These are phyloP conservation scores for Nelumbo lutea DNA, from an alignment of 164 flowering plant species.

Conservation along the genomic window DNA sequence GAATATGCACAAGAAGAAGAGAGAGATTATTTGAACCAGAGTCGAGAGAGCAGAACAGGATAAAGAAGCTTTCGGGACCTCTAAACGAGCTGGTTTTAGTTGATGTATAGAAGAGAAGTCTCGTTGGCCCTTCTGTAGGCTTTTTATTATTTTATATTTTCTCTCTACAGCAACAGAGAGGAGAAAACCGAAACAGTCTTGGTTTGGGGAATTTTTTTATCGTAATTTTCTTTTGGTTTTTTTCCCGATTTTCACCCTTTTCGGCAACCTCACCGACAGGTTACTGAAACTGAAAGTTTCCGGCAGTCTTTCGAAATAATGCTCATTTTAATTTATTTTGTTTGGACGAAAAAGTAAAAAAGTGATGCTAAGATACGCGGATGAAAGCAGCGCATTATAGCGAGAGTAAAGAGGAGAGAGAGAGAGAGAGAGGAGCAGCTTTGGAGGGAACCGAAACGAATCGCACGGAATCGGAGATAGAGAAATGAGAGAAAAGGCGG, in stretches of 20 bases:
- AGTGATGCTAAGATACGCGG: background rate
- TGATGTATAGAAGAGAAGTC: constrained; percentile 15
- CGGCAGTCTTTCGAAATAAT: constrained; percentile 18
- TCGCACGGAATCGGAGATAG: constrained; percentile 10
- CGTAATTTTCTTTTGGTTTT: background rate
- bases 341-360: background rate
- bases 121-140: constrained; percentile 12
- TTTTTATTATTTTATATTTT: background rate
- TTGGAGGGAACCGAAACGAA: constrained; percentile 5
- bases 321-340: background rate
- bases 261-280: constrained; percentile 34
- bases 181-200: constrained; percentile 6
- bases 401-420: background rate
- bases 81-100: background rate
- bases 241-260: constrained; percentile 8
- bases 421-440: background rate
- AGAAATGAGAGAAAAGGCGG: background rate
- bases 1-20: constrained; percentile 4
- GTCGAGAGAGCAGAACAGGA: background rate
- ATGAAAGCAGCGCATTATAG: background rate
- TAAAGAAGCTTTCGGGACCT: background rate
- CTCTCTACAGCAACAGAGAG: background rate
- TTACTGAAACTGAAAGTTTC: constrained; percentile 17
- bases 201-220: background rate
- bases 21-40: constrained; percentile 2